These are phyloP conservation scores for Verticillium isaacii DNA, from an alignment of 2,329 filamentous ascomycete species.

Conservation along the genomic window DNA sequence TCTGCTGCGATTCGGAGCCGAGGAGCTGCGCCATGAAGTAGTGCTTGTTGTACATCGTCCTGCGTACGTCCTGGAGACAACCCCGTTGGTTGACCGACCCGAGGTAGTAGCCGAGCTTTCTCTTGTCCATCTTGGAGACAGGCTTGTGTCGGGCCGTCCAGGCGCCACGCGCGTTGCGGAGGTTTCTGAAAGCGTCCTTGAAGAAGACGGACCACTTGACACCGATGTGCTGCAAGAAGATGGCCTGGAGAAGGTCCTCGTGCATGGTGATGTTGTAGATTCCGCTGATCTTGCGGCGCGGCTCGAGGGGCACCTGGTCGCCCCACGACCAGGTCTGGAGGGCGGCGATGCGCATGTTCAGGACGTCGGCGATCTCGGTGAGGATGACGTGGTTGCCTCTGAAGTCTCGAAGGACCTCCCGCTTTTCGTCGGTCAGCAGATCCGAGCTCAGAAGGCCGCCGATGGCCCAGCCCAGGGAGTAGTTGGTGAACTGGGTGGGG, in stretches of 20 bases:
- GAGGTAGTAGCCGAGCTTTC: constrained; percentile 30
- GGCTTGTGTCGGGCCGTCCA: constrained; percentile 25
- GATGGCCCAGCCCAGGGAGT: constrained; percentile 32
- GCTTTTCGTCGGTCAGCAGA: constrained; percentile 36
- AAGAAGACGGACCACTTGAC: constrained; percentile 40
- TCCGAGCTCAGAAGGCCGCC: constrained; percentile 37
- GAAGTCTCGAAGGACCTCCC: constrained; percentile 38
- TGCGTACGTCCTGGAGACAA: constrained; percentile 26
- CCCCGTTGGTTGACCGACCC: constrained; percentile 14
- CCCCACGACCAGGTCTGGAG: constrained; percentile 44
- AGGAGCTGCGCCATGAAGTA: constrained; percentile 44
- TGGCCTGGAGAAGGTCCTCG: constrained; percentile 45
- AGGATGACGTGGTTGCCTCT: constrained; percentile 34
- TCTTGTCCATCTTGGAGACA: constrained; percentile 24
- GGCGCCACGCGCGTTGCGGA: constrained; percentile 29
- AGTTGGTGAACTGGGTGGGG: constrained; percentile 27
- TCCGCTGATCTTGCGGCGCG: constrained; percentile 43
- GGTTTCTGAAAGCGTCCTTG: constrained; percentile 27
- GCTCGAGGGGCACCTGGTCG: constrained; percentile 31
- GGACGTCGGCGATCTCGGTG: constrained; percentile 44
- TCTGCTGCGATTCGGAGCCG: constrained; percentile 18
- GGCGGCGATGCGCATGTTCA: constrained; percentile 44
- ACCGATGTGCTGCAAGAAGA: constrained; percentile 47
- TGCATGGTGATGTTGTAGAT: constrained; percentile 47
- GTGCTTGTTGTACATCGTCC: constrained; percentile 25